These are phyloP conservation scores for Trichoderma aggressivum DNA, from an alignment of 2,329 filamentous ascomycete genomes.

Conservation along the genomic window DNA sequence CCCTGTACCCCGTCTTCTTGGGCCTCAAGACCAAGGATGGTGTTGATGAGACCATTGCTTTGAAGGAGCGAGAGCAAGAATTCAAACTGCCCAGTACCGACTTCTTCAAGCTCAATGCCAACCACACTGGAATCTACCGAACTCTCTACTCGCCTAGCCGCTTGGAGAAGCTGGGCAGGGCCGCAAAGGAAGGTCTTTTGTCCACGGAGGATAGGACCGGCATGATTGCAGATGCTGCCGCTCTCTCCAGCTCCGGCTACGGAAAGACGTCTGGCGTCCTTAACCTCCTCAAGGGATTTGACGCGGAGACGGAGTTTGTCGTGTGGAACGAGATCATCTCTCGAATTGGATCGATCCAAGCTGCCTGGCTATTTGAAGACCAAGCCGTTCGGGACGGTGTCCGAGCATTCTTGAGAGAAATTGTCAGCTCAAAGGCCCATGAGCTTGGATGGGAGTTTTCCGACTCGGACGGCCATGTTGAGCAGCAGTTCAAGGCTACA, in stretches of 20 bases:
- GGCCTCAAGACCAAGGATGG: constrained; percentile 81
- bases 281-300: constrained; percentile 80
- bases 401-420: constrained; percentile 75
- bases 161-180: constrained; percentile 80
- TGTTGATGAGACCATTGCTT: constrained; percentile 57
- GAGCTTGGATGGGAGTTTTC: constrained; percentile 85
- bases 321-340: constrained; percentile 92
- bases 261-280: constrained; percentile 89
- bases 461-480: constrained; percentile 79
- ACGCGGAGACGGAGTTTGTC: constrained; percentile 80
- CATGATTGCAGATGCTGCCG: constrained; percentile 91
- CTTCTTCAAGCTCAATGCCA: constrained; percentile 96
- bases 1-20: constrained; percentile 85
- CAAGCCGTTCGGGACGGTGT: constrained; percentile 68
- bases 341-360: constrained; percentile 73
- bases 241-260: constrained; percentile 84
- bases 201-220: constrained; percentile 88
- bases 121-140: constrained; percentile 89
- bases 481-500: constrained; percentile 92
- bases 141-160: constrained; percentile 83
- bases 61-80: constrained; percentile 60
- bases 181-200: constrained; percentile 68
- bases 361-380: constrained; percentile 79
- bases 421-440: constrained; percentile 77
- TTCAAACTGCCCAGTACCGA: constrained; percentile 76